Percentiles rank a stretch among this genome's conserved stretches.
phyloP scores from a whole-genome alignment of 371 early-diverging fungal species.

The Entomophthora muscae region DNA sequence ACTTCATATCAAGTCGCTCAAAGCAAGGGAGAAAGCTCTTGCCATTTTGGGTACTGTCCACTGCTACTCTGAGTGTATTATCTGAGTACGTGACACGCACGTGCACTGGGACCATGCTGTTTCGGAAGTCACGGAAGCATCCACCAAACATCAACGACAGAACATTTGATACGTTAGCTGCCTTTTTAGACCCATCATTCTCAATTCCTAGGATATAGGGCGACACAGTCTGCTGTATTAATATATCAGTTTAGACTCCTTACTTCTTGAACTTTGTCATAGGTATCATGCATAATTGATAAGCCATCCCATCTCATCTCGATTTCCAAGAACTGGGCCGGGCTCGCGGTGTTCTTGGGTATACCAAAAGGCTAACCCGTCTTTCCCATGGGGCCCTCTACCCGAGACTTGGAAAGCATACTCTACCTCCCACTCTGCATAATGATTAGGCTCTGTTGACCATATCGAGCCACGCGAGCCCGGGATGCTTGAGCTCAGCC shows the following conservation, averaged over 20 bases:
- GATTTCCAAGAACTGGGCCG: slow-evolving; percentile 52
- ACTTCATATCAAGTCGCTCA: slow-evolving; percentile 25
- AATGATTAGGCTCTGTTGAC: slow-evolving; percentile 37
- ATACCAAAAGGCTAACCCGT: slow-evolving; percentile 81
- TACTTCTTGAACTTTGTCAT: slow-evolving; percentile 28
- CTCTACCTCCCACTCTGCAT: slow-evolving; percentile 59
- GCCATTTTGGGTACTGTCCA: slow-evolving; percentile 41
- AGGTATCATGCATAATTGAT: slow-evolving; percentile 47
- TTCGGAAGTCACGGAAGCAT: slow-evolving; percentile 58
- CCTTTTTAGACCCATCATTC: slow-evolving; percentile 42
- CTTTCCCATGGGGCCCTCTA: slow-evolving; percentile 42
- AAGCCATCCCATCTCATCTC: slow-evolving; percentile 54
- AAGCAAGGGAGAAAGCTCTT: slow-evolving; percentile 40
- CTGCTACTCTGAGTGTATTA: slow-evolving; percentile 32
- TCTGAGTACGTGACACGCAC: slow-evolving; percentile 43
- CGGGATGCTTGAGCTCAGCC: slow-evolving; percentile 48
- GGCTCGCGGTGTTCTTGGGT: slow-evolving; percentile 31
- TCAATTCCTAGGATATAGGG: slow-evolving; percentile 43
- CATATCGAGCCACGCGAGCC: slow-evolving; percentile 46
- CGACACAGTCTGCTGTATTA: slow-evolving; percentile 14
- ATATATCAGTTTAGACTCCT: not conserved
- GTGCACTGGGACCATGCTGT: slow-evolving; percentile 32
- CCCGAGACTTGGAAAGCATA: slow-evolving; percentile 46
- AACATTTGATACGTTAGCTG: slow-evolving; percentile 19
- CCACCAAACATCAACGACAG: slow-evolving; percentile 31